Base-by-base conservation (phyloP, 1,139 yeast genomes). In the Yamadazyma jaroonii region DNA sequence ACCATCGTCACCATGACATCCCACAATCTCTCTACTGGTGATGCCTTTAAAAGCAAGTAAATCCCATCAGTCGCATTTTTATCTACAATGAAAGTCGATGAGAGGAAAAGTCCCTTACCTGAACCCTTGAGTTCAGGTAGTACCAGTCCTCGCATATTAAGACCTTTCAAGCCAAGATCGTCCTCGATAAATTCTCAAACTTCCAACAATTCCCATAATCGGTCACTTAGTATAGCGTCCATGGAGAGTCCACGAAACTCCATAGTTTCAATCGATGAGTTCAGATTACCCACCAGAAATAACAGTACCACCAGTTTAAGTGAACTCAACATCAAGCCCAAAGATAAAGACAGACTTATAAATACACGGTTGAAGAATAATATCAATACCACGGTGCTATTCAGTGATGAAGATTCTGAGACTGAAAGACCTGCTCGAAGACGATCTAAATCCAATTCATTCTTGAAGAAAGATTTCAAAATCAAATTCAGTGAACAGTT, bases 231-330 rank as follows among this genome's bases (percentile, higher is more conserved):
- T 8, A 62, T 67, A 11, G 65, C 62, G 11, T 62, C 70, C 45
- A 48, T 67, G 29, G 74, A 63, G 34, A 60, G 67, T 45, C 74
- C 74, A 2, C 53, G 74, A 33, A 69, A 69, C 45, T 67, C 72
- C 32, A 68, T 70, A 10, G 67, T 67, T 4, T 64, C 72, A 9
- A 52, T 63, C 2, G 75, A 69, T 39, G 74, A 69, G 36, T 43
- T 52, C 27, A 54, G 58, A 14, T 56, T 59, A 11, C 35, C 45
- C 9, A 58, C 67, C 1, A 47, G 72, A 31, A 66, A 62, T 41
- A 64, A 64, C 42, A 61, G 70, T 41, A 49, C 51, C 31, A 50
- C 61, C 17, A 63, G 70, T 42, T 49, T 67, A 29, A 36, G 28
- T 20, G 42, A 48, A 12, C 27, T 46, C 29, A 33, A 35, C 20